Base-by-base conservation (phyloP, 2,329 filamentous ascomycete species). In the Cephalotrichum gorgonifer region DNA sequence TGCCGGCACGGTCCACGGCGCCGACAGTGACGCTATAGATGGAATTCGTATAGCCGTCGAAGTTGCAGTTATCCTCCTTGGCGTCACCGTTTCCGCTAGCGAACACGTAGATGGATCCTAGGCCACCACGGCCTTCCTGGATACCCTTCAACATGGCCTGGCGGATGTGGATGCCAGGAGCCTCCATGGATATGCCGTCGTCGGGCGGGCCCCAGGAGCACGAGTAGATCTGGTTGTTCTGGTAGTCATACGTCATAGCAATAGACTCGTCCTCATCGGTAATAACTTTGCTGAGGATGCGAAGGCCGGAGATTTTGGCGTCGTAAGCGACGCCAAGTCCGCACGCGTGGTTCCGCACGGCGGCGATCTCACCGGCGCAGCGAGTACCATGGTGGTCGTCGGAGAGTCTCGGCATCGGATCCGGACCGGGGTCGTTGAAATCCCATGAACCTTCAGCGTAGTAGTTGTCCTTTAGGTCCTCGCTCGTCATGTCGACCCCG, bases 1-100 rank as follows among this genome's bases (percentile, higher is more conserved):
- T 67, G 35, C 91, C 90, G 56, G 85, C 81, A 51, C 88, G 78
- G 63, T 96, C 90, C 53, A 98, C 85, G 30, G 91, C 91, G 33
- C 93, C 93, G 17, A 98, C 89, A 0, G 90, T 95, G 58, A 98
- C 93, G 64, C 89, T 96, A 74, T 97, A 98, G 58, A 98, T 98
- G 62, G 90, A 96, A 72, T 98, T 98, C 52, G 93, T 98, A 68
- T 98, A 98, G 35, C 93, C 93, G 62, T 98, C 93, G 63, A 98
- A 98, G 64, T 98, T 98, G 76, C 93, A 98, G 67, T 98, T 97
- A 64, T 98, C 93, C 43, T 87, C 90, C 54, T 73, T 80, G 3
- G 75, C 73, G 9, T 91, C 94, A 51, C 93, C 93, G 61, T 98
- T 98, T 51, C 93, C 93, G 55, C 91, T 90, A 41, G 93, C 93